These are phyloP conservation scores for Komagataella kurtzmanii DNA, from an alignment of 805 yeast species.

Conservation along the genomic window DNA sequence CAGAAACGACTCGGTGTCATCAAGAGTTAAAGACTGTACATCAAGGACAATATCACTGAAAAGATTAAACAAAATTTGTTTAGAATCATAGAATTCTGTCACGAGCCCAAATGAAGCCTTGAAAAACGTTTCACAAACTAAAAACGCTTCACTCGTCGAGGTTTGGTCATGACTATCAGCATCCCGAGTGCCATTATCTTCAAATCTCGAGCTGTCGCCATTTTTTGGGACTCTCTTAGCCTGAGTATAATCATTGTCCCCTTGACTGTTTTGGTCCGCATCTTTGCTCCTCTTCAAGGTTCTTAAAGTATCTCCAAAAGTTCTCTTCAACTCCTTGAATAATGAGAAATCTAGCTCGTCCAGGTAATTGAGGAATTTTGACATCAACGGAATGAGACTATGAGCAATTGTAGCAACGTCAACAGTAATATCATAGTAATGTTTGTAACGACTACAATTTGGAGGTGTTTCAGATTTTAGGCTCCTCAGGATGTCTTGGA, in stretches of 20 bases:
- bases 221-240: neutral
- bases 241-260: neutral
- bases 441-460: neutral
- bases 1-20: conserved; percentile 64
- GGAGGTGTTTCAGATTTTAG: neutral
- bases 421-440: neutral
- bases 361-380: neutral
- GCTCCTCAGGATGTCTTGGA: neutral
- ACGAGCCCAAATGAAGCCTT: conserved; percentile 18
- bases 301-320: neutral
- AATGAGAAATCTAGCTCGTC: neutral
- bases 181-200: neutral
- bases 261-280: neutral
- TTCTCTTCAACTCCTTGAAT: neutral
- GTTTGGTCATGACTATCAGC: neutral
- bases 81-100: conserved; percentile 58
- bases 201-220: neutral
- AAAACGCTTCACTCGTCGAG: neutral
- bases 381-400: neutral
- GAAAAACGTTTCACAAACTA: conserved; percentile 10
- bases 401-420: neutral
- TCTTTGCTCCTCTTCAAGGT: neutral
- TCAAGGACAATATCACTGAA: conserved; percentile 48
- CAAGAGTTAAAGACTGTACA: conserved; percentile 54
- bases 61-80: conserved; percentile 57